These are phyloP conservation scores for Diaporthe vaccinii DNA, from an alignment of 2,329 filamentous ascomycete genomes.

Conservation along the genomic window DNA sequence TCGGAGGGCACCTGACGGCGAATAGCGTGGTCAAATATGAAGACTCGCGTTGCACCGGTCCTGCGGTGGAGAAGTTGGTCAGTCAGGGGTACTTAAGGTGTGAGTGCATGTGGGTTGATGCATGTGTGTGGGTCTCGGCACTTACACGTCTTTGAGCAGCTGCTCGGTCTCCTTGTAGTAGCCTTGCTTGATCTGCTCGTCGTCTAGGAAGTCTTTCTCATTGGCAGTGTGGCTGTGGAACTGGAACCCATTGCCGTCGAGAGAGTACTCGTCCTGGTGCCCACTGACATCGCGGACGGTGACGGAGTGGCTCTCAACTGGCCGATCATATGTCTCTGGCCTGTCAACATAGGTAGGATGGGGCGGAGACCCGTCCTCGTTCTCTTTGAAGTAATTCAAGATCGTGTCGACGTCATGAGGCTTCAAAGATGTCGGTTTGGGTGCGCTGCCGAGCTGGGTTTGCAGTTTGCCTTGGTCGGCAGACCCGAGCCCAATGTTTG, in stretches of 20 bases:
- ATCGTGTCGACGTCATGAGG: slow-evolving; percentile 23
- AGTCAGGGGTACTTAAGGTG: background rate
- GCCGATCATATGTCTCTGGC: slow-evolving; percentile 6
- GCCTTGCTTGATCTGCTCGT: slow-evolving; percentile 42
- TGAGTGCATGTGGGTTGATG: background rate
- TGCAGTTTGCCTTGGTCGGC: background rate
- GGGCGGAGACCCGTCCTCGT: slow-evolving; percentile 11
- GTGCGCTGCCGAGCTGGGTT: background rate
- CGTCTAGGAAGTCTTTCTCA: slow-evolving; percentile 68
- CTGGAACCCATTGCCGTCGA: slow-evolving; percentile 69
- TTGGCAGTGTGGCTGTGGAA: slow-evolving; percentile 63
- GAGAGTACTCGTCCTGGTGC: slow-evolving; percentile 75
- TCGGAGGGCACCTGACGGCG: slow-evolving; percentile 66
- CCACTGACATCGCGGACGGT: slow-evolving; percentile 69
- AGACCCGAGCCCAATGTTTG: slow-evolving; percentile 3
- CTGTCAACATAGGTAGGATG: slow-evolving; percentile 17
- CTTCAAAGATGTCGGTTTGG: slow-evolving; percentile 15
- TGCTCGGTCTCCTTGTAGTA: slow-evolving; percentile 21
- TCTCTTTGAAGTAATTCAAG: slow-evolving; percentile 18
- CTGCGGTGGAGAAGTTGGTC: slow-evolving; percentile 56
- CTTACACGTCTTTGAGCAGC: slow-evolving; percentile 27
- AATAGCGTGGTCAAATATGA: slow-evolving; percentile 57
- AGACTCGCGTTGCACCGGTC: slow-evolving; percentile 16
- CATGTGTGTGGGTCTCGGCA: background rate
- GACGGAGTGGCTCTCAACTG: slow-evolving; percentile 47